These are phyloP conservation scores for Puccinia polysora DNA, from an alignment of 1,284 basidiomycete species.

Conservation along the genomic window DNA sequence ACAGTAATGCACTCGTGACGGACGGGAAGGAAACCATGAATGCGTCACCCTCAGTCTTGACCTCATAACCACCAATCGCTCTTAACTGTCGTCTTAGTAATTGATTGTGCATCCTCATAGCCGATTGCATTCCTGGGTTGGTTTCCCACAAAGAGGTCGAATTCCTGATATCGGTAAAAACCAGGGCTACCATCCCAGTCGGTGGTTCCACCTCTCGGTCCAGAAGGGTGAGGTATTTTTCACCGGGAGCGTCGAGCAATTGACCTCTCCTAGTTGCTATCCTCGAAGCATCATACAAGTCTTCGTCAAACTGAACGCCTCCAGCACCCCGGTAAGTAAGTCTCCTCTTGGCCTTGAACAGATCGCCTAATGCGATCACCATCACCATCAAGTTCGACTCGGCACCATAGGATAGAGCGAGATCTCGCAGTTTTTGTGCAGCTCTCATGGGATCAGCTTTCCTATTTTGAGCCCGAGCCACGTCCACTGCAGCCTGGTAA, in stretches of 20 bases:
- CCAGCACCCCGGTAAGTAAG: constrained; percentile 55
- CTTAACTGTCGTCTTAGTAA: constrained; percentile 81
- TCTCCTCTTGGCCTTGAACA: constrained; percentile 60
- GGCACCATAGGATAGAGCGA: constrained; percentile 94
- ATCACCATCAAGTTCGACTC: constrained; percentile 95
- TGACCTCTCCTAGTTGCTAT: constrained; percentile 50
- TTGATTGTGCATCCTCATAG: constrained; percentile 86
- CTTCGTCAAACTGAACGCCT: constrained; percentile 47
- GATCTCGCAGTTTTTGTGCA: constrained; percentile 91
- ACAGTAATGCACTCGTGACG: constrained; percentile 79
- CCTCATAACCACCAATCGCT: constrained; percentile 93
- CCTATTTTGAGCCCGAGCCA: constrained; percentile 71
- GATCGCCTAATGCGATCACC: constrained; percentile 79
- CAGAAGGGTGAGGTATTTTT: constrained; percentile 60
- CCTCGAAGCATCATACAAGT: constrained; percentile 46
- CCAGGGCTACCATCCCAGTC: constrained; percentile 80
- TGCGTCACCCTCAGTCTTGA: constrained; percentile 98
- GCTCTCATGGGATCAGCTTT: constrained; percentile 86
- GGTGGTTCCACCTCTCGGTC: constrained; percentile 81
- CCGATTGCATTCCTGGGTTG: constrained; percentile 91
- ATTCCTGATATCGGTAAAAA: constrained; percentile 97
- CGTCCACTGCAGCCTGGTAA: constrained; percentile 94
- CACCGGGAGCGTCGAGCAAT: constrained; percentile 47
- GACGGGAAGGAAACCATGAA: constrained; percentile 98
- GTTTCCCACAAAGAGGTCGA: constrained; percentile 97